Evolutionary conservation across 805 yeast species (phyloP), one percentile per base, ranked within the genome.

Genomic region (Starmerella apis): DNA sequence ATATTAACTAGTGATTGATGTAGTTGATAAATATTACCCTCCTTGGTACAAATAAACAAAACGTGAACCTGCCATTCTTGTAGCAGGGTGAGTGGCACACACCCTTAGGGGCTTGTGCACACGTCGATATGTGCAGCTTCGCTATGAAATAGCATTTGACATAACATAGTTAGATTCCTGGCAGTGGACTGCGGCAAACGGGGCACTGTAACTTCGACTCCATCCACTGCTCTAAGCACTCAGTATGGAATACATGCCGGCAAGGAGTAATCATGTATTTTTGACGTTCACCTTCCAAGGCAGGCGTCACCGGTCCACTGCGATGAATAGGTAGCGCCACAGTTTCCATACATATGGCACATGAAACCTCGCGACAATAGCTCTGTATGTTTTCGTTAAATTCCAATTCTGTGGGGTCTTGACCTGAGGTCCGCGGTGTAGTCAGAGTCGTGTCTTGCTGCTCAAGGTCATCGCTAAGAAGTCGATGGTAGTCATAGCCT

Each of bases 121-220:
- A n/a, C n/a, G n/a, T n/a, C n/a, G n/a, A n/a, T n/a, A n/a, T n/a
- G n/a, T n/a, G n/a, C n/a, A n/a, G n/a, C n/a, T n/a, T n/a, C n/a
- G n/a, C n/a, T n/a, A n/a, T n/a, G n/a, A n/a, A n/a, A n/a, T n/a
- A n/a, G n/a, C n/a, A n/a, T n/a, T n/a, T n/a, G n/a, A n/a, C n/a
- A n/a, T n/a, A n/a, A n/a, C n/a, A n/a, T n/a, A n/a, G n/a, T 36
- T 16, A 41, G 7, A 41, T 41, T 3, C 32, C 33, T 20, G 44
- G 44, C 16, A 41, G 23, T 10, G 44, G 44, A 10, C 44, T 27
- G n/a, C 44, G 44, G 33, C 44, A 41, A 9, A 41, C 44, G 2
- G 44, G 44, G 23, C 44, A 41, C 44, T 41, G 44, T 16, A 41
- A 32, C 23, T 41, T 41, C 44, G 44, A 41, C 33, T 41, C 44